Base-by-base conservation (phyloP, 2,329 filamentous ascomycete genomes). In the Penicillium sp. region DNA sequence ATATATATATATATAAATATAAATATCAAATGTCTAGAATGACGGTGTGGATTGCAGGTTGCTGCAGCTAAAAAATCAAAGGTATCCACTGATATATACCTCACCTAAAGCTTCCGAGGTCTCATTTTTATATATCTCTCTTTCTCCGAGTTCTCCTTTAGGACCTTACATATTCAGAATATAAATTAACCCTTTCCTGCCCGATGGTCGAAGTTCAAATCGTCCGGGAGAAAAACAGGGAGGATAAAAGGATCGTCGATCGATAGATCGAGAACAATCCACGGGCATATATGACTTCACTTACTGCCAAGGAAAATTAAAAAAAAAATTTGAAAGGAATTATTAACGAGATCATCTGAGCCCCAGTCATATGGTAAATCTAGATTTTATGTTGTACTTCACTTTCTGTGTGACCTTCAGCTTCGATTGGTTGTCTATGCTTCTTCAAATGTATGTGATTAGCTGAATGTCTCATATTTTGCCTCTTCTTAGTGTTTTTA, bases 11-110 rank as follows among this genome's bases (percentile, higher is more conserved):
- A 47, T 38, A 57, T n/a, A n/a, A n/a, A n/a, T 54, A 57, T 37
- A 42, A 55, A 51, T 48, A 59, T 53, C 7, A 47, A 22, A 53
- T 31, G 50, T 46, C 14, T 31, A 31, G 12, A 64, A 64, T 67
- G 67, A 69, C 66, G 65, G 66, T 69, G 65, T 68, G 65, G 55
- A 55, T 58, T 57, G 40, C 48, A 60, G 47, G 40, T 25, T 31
- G 43, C 52, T 61, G 53, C 58, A 64, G 57, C 53, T 58, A 56
- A 56, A 25, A 33, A 37, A 37, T n/a, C 12, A 42, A 19, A 28
- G 35, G 57, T 47, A 49, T 56, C 56, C 59, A 63, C 61, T 22
- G 17, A 12, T 31, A 44, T 31, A 44, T 31, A 19, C 50, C 28
- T 45, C 10, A 25, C 40, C 33, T 30, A 11, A 33, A 45, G 28